Evolutionary conservation across 441 rosid species (phyloP), one percentile per base, ranked within the genome.

Genomic region (Erodium moschatum): DNA sequence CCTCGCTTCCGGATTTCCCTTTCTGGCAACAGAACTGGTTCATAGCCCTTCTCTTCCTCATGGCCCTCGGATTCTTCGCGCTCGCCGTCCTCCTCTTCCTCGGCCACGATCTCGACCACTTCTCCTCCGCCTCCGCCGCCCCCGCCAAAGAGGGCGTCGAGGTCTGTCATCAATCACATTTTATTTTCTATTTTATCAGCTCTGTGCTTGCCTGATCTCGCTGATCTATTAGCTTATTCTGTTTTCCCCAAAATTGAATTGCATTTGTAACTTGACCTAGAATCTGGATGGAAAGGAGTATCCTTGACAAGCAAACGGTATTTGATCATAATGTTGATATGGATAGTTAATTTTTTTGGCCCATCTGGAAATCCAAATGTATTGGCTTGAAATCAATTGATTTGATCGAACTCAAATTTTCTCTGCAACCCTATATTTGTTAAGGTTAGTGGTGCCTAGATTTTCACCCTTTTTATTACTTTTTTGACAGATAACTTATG

Each of bases 11-110:
- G 1, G 27, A 24, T 24, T 24, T 24, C 27, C 27, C 27, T 24
- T 91, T 91, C 74, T 91, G 95, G 96, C 93, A 85, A 75, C 82
- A 84, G 77, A 86, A 81, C 66, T 94, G 98, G 98, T 94, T 94
- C 78, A 65, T 79, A 77, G 42, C 63, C 74, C 3, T 69, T 76
- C 24, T 70, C 83, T 4, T 68, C 85, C 1, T 72, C 83, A 4
- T 33, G 73, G 46, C 16, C 72, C 1, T 31, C 76, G 89, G 88
- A 21, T 8, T 15, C 75, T 3, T 66, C 72, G 0, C 68, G 58
- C 38, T 15, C 82, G 64, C 66, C 72, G 62, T 62, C 61, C 87
- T 89, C 79, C 83, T 94, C 86, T 29, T 15, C 79, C 50, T 44
- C 79, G 40, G 62, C 81, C 71, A 85, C 4, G 87, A 90, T 12